Evolutionary conservation across 306 rosid species (phyloP).

Genomic region (Cucurbita ficifolia): DNA sequence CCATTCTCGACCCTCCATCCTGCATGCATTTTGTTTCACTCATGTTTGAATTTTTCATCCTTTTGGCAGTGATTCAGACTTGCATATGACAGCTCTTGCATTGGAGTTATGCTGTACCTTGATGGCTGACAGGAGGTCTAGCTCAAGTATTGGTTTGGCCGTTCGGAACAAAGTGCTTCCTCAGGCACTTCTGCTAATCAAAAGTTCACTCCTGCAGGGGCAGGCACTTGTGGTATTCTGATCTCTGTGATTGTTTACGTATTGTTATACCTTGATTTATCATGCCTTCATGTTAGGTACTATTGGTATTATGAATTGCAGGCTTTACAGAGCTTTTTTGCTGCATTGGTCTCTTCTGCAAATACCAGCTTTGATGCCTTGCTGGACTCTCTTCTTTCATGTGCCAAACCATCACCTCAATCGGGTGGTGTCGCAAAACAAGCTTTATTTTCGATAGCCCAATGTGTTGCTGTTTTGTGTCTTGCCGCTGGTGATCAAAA

Average conservation of each 20-base stretch:
- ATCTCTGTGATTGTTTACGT: slow-evolving; percentile 4
- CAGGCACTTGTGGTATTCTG: slow-evolving; percentile 74
- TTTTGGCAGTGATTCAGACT: slow-evolving; percentile 82
- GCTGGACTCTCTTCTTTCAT: slow-evolving; percentile 76
- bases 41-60: slow-evolving; percentile 5
- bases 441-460: slow-evolving; percentile 89
- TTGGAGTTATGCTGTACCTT: slow-evolving; percentile 92
- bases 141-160: slow-evolving; percentile 74
- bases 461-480: slow-evolving; percentile 93
- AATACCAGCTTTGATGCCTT: slow-evolving; percentile 88
- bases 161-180: slow-evolving; percentile 97
- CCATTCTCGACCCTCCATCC: background rate
- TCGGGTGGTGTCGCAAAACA: slow-evolving; percentile 97
- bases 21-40: slow-evolving; percentile 8
- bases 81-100: slow-evolving; percentile 99
- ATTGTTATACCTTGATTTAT: slow-evolving; percentile 4
- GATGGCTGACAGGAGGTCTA: slow-evolving; percentile 91
- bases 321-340: slow-evolving; percentile 88
- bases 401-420: slow-evolving; percentile 91
- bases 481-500: slow-evolving; percentile 91
- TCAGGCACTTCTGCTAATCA: slow-evolving; percentile 76
- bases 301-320: slow-evolving; percentile 20
- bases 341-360: slow-evolving; percentile 81
- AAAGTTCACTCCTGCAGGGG: slow-evolving; percentile 94
- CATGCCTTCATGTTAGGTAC: slow-evolving; percentile 13